These are phyloP conservation scores for Botrytis hyacinthi DNA, from an alignment of 2,329 filamentous ascomycete genomes.

Conservation along the genomic window DNA sequence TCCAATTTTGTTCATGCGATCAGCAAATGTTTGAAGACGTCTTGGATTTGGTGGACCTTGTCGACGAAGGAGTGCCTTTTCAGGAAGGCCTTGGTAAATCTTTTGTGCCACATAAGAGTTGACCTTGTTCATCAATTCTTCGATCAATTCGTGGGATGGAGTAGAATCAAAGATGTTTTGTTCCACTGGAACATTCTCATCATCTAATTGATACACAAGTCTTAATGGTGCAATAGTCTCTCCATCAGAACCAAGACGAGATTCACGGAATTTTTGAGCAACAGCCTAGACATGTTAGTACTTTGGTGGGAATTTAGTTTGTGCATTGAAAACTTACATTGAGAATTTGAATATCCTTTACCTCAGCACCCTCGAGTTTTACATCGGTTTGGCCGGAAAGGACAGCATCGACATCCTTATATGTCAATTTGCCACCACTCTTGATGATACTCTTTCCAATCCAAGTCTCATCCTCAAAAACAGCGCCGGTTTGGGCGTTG, in stretches of 20 bases:
- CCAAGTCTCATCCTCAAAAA: constrained; percentile 86
- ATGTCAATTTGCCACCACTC: constrained; percentile 80
- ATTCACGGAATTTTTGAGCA: constrained; percentile 86
- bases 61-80: constrained; percentile 88
- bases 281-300: constrained; percentile 55
- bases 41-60: constrained; percentile 83
- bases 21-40: constrained; percentile 84
- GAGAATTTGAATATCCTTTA: constrained; percentile 77
- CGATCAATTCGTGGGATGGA: constrained; percentile 84
- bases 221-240: constrained; percentile 82
- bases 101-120: constrained; percentile 88
- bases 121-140: constrained; percentile 91
- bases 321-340: constrained; percentile 51
- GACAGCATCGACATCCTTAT: constrained; percentile 82
- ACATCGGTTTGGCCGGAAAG: constrained; percentile 63
- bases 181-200: constrained; percentile 96
- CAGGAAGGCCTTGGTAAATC: constrained; percentile 73
- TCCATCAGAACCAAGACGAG: constrained; percentile 75
- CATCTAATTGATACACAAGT: constrained; percentile 88
- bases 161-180: constrained; percentile 94
- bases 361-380: constrained; percentile 62
- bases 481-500: constrained; percentile 72
- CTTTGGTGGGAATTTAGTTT: not conserved
- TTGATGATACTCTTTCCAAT: constrained; percentile 92
- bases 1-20: constrained; percentile 88